Base-by-base conservation (phyloP, 371 early-diverging fungal genomes). In the Aphelidium insulamus region DNA sequence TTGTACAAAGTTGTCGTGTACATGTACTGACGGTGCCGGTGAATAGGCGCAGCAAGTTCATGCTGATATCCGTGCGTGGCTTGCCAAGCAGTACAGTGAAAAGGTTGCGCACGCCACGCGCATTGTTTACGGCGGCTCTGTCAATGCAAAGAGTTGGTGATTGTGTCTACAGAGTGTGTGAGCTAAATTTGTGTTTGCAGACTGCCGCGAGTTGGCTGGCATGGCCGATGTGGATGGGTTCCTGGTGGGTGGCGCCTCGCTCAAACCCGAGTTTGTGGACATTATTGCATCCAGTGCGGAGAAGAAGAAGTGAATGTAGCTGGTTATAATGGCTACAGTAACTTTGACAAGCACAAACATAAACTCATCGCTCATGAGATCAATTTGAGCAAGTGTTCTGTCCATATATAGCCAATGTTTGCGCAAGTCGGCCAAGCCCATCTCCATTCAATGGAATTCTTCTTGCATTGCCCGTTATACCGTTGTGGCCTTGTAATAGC, bases 121-220 rank as follows among this genome's bases (percentile, higher is more conserved):
- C 39, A 91, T 99, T 45, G 62, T 91, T 41, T 99, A 98, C 52
- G 99, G 99, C 46, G 99, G 97, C 44, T 83, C 84, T 8, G 90
- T 92, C 43, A 82, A 74, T 48, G 87, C 64, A n/a, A n/a, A n/a
- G n/a, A n/a, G n/a, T n/a, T n/a, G n/a, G n/a, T n/a, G n/a, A n/a
- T n/a, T n/a, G n/a, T n/a, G n/a, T n/a, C n/a, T n/a, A n/a, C n/a
- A n/a, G n/a, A n/a, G n/a, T n/a, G n/a, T n/a, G n/a, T n/a, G n/a
- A n/a, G n/a, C n/a, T n/a, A n/a, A n/a, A n/a, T n/a, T n/a, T n/a
- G n/a, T n/a, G n/a, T n/a, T n/a, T n/a, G n/a, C n/a, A n/a, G n/a
- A n/a, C n/a, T n/a, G n/a, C n/a, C n/a, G n/a, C n/a, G 50, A 55
- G 7, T 43, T 77, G 33, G 30, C 40, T 26, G 37, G 66, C 55